Base-by-base conservation (phyloP, 2,329 filamentous ascomycete species). In the Simplicillium sp. region DNA sequence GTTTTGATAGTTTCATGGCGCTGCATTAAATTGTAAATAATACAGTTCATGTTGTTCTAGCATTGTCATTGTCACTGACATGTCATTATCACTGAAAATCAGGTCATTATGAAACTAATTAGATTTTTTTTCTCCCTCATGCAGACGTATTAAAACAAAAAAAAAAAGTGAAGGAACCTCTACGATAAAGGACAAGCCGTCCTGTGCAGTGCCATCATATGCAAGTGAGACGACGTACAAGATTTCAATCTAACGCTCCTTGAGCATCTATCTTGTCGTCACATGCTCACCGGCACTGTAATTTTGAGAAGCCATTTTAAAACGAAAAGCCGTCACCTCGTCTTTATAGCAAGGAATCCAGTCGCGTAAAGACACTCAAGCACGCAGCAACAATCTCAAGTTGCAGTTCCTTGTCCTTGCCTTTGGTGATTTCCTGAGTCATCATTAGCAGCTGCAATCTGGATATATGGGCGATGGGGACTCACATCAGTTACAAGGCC, bases 341-440 rank as follows among this genome's bases (percentile, higher is more conserved):
- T 32, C 29, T 45, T 68, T 77, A 98, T 61, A 98, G 81, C 46
- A 98, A 73, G 39, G 92, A 97, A 68, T 98, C 92, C 55, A 98
- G 84, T 59, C 90, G 80, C 49, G 92, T 98, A 64, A 98, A 98
- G 56, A 98, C 92, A 67, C 85, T 95, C 62, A 98, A 68, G 64
- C 92, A 97, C 51, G 92, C 92, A 39, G 92, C 89, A 40, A 98
- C 87, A 56, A 95, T 90, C 76, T 98, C 92, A 49, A 98, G 75
- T 63, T 97, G 92, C 54, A 97, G 74, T 60, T 98, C 92, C 68
- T 87, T 94, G 53, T 97, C 90, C 64, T 94, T 94, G 57, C 76
- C 77, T 47, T 78, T 83, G 64, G 82, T 85, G 50, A 95, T 73
- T 64, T 98, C 92, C 65, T 81, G 47, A 42, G 34, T 31, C 39